Evolutionary conservation across 306 rosid genomes (phyloP), one percentile per base, ranked within the genome.

Genomic region (Casuarina cunninghamiana): DNA sequence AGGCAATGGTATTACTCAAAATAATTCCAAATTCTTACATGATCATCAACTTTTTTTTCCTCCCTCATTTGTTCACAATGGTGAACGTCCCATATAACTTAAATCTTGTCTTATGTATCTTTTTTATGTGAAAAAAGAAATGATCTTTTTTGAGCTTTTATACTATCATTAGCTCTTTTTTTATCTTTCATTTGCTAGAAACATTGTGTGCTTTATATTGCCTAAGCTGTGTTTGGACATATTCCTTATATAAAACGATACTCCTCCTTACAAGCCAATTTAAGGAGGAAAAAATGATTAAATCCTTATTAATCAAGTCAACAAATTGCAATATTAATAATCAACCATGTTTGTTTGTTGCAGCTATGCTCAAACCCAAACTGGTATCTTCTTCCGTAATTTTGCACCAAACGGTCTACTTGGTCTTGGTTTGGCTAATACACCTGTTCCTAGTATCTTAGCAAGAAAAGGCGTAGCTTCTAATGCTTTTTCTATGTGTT

Each of bases 401-500:
- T 97, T 90, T 46, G 99, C 98, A 53, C 98, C 98, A 3, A 87
- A 93, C 62, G 99, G 99, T 80, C 75, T 96, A 42, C 73, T 93
- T 60, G 99, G 99, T 72, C 95, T 94, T 70, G 98, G 98, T 41
- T 86, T 94, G 87, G 81, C 80, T 1, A 57, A 70, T 61, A 10
- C 82, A 78, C 89, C 98, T 32, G 89, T 94, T 54, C 98, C 98
- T 54, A 94, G 95, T 85, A 78, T 88, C 81, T 89, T 92, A 81
- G 97, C 98, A 32, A 80, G 69, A 38, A 67, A 82, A 39, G 97
- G 92, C 13, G 70, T 87, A 60, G 86, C 87, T 69, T 79, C 89
- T 46, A 82, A 94, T 87, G 89, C 95, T 1, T 94, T 96, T 80
- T 96, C 99, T 73, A 91, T 95, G 97, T 92, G 98, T 84, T 95